phyloP scores from a whole-genome alignment of 2,329 filamentous ascomycete species.

The Fusarium tjaetaba region DNA sequence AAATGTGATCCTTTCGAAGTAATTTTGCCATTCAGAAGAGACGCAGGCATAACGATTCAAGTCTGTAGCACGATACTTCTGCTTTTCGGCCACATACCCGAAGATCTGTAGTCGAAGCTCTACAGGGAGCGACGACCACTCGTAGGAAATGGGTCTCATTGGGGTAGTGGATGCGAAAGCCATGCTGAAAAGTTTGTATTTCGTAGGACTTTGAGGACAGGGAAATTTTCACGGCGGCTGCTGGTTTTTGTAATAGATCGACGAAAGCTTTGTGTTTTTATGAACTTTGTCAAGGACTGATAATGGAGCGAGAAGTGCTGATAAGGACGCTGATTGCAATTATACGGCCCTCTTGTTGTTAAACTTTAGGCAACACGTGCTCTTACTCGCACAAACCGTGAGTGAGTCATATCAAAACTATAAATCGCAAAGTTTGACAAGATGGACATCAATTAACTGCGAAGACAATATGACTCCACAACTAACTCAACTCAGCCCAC shows the following conservation, averaged over 20 bases:
- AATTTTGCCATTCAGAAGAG: not conserved
- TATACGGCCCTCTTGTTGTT: too few relatives aligned
- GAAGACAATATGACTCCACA: fast-evolving
- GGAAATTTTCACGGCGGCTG: not conserved
- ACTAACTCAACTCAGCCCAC: fast-evolving
- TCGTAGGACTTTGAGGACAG: fast-evolving
- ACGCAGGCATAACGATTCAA: fast-evolving
- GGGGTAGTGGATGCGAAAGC: fast-evolving
- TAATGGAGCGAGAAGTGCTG: not conserved
- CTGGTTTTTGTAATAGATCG: fast-evolving
- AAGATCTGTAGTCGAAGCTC: not conserved
- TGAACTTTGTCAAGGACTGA: fast-evolving
- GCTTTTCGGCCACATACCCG: not conserved
- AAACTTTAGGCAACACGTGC: fast-evolving
- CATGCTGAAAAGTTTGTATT: not conserved
- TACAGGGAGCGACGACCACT: not conserved
- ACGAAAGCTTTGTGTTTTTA: fast-evolving
- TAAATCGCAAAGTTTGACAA: fast-evolving
- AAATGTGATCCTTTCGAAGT: not conserved
- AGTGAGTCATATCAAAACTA: not conserved
- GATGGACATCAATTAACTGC: fast-evolving
- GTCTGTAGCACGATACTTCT: fast-evolving
- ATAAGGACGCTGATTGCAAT: not conserved
- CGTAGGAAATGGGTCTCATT: fast-evolving
- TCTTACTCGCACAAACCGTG: fast-evolving